Evolutionary conservation across 2,329 filamentous ascomycete species (phyloP).

Genomic region (Parafenestella ontariensis): DNA sequence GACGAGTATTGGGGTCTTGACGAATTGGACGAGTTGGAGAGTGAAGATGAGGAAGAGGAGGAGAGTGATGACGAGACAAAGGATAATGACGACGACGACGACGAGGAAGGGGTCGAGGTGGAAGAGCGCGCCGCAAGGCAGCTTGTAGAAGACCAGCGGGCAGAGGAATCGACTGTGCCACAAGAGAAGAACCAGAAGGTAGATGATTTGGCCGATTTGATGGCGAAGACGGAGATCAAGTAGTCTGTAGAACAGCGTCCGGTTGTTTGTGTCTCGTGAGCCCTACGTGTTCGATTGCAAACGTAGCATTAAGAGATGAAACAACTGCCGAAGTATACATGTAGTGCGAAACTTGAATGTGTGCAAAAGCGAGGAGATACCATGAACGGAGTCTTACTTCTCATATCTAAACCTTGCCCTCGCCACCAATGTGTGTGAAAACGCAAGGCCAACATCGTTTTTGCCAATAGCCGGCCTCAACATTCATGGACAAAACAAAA

Average conservation of each 20-base stretch:
- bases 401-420: neutral
- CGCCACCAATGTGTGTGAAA: neutral
- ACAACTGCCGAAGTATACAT: neutral
- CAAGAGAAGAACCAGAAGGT: conserved; percentile 78
- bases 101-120: conserved; percentile 65
- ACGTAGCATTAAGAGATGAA: neutral
- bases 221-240: conserved; percentile 71
- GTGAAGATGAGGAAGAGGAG: conserved; percentile 81
- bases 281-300: neutral
- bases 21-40: conserved; percentile 79
- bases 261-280: neutral
- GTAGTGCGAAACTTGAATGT: neutral
- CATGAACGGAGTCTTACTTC: neutral
- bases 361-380: neutral
- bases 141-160: conserved; percentile 72
- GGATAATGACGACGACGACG: conserved; percentile 72
- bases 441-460: neutral
- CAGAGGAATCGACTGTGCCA: conserved; percentile 75
- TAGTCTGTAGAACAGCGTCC: conserved; percentile 7
- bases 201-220: conserved; percentile 76
- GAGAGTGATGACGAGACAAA: conserved; percentile 67
- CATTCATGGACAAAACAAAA: too few relatives aligned
- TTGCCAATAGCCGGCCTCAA: too few relatives aligned
- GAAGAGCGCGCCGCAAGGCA: conserved; percentile 55
- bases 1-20: conserved; percentile 62